These are phyloP conservation scores for Vigna angularis DNA, from an alignment of 306 rosid genomes.

Conservation along the genomic window DNA sequence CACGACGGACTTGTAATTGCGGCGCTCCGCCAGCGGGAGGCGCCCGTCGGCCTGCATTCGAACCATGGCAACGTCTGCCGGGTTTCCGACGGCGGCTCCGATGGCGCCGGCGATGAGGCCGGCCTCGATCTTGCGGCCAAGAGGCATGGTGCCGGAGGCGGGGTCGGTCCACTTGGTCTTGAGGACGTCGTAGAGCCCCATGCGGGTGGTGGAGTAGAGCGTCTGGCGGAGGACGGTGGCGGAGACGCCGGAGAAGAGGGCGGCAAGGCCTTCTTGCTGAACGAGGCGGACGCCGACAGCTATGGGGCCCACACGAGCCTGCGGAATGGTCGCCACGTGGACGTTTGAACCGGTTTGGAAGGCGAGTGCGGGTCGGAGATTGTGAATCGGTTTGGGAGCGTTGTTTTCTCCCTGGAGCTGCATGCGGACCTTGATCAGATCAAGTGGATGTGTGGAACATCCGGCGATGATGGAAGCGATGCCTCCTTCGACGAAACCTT, in stretches of 20 bases:
- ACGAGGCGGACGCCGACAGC: slow-evolving; percentile 62
- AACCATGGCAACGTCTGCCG: slow-evolving; percentile 85
- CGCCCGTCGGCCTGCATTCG: slow-evolving; percentile 86
- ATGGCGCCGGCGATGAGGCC: slow-evolving; percentile 71
- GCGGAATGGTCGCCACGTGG: slow-evolving; percentile 23
- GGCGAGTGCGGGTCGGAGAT: slow-evolving; percentile 63
- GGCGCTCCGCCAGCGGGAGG: slow-evolving; percentile 65
- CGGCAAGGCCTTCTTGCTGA: slow-evolving; percentile 71
- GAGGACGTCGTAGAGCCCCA: slow-evolving; percentile 80
- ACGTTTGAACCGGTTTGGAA: slow-evolving; percentile 44
- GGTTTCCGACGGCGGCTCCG: slow-evolving; percentile 76
- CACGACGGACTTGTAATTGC: slow-evolving; percentile 73
- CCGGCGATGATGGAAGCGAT: slow-evolving; percentile 80
- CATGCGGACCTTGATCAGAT: slow-evolving; percentile 83
- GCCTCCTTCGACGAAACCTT: slow-evolving; percentile 81
- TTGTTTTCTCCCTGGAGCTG: slow-evolving; percentile 76
- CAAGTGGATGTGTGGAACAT: slow-evolving; percentile 75
- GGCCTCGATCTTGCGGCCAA: slow-evolving; percentile 56
- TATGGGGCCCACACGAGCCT: slow-evolving; percentile 59
- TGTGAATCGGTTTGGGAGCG: slow-evolving; percentile 45
- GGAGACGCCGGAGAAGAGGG: slow-evolving; percentile 78
- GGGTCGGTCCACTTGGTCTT: slow-evolving; percentile 75
- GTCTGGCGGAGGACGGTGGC: slow-evolving; percentile 84
- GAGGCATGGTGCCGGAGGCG: slow-evolving; percentile 54
- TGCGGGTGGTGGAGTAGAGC: slow-evolving; percentile 80